Evolutionary conservation across 768 basidiomycete genomes (phyloP), one percentile per base, ranked within the genome.

Genomic region (Amyloporia xantha): DNA sequence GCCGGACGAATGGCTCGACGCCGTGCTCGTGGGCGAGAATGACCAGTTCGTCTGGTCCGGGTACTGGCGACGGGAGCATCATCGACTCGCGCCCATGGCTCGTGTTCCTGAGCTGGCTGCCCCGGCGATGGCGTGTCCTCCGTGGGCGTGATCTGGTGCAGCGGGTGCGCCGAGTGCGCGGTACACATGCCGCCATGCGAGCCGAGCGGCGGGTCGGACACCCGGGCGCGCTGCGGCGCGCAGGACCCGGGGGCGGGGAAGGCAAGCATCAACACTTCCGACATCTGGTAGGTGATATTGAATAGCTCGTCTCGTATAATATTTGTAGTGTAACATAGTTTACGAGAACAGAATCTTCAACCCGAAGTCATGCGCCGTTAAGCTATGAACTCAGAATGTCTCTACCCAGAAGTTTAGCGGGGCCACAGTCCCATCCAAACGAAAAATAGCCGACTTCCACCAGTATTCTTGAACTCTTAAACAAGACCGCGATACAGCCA

Each of bases 211-310:
- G 84, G 75, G 47, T 89, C 86, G 23, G 84, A 82, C 46, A 90
- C 89, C 42, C 91, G 88, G 43, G 83, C 88, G 47, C 91, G 76
- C 23, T 90, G 89, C 41, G 86, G 86, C 1, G 81, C 81, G 65
- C 82, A 90, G 0, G 86, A 81, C 41, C 87, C 85, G 36, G 88
- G 89, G 2, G 87, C 86, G 50, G 89, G 88, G 63, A 90, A 90
- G 25, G 86, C 88, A 43, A 69, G 67, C 13, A n/a, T n/a, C n/a
- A n/a, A n/a, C n/a, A n/a, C n/a, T n/a, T n/a, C n/a, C n/a, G n/a
- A n/a, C n/a, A n/a, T n/a, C n/a, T n/a, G n/a, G n/a, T n/a, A n/a
- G n/a, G n/a, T n/a, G n/a, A n/a, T n/a, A n/a, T n/a, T n/a, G n/a
- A n/a, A n/a, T n/a, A n/a, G n/a, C n/a, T n/a, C n/a, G n/a, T n/a